Evolutionary conservation across 2,329 filamentous ascomycete species (phyloP), one percentile per base, ranked within the genome.

Genomic region (Orbilia blumenaviensis): DNA sequence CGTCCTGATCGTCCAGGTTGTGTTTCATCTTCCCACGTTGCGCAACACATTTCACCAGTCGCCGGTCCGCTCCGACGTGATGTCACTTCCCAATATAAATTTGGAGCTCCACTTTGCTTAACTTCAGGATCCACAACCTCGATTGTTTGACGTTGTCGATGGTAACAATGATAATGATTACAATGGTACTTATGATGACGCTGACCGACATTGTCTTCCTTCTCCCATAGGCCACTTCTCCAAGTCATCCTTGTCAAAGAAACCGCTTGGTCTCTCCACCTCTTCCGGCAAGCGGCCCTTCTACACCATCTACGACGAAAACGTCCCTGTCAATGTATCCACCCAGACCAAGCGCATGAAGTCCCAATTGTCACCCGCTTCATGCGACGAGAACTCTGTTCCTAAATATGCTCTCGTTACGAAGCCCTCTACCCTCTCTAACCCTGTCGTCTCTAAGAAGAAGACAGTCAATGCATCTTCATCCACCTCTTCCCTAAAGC

Each of bases 251-350:
- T 36, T 54, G 27, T 54, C 50, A 27, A 69, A 62, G 66, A 68
- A 68, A 34, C 64, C 64, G 18, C 36, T 63, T 9, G 48, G 62
- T 46, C 56, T 62, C 27, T 52, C 36, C 32, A 8, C 44, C 23
- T 44, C 54, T 29, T 41, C 46, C 56, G 36, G 54, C 36, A 75
- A 75, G 44, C 71, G 71, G 14, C 42, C 71, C 44, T 68, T 75
- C 71, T 68, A 42, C 63, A 63, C 71, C 34, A 75, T 75, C 63
- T 68, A 75, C 56, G 71, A 75, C 63, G 71, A 75, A 16, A 68
- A 67, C 48, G 32, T 38, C 63, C 42, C 69, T 16, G 44, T 42
- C 18, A 44, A 56, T 46, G 29, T 52, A 32, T 48, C 52, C 38
- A 29, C 64, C 41, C 64, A 68, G 50, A 34, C 64, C 8, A 75